These are phyloP conservation scores for Discostella pseudostelligera DNA, from an alignment of 108 stramenopile species.

Conservation along the genomic window DNA sequence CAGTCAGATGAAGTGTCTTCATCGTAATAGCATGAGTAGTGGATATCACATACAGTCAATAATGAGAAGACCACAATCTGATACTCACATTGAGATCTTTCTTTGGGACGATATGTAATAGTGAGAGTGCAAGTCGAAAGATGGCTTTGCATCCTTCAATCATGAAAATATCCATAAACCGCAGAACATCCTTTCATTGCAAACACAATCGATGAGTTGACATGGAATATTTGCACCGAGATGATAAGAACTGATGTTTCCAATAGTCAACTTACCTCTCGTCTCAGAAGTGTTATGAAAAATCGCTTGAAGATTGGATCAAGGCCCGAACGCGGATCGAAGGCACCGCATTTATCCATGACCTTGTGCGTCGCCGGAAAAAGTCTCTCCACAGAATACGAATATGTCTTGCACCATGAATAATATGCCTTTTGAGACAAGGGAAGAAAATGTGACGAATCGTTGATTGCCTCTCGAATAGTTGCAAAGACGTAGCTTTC, in stretches of 20 bases:
- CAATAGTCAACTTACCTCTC: conserved; percentile 13
- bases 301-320: conserved; percentile 72
- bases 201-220: not conserved
- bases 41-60: not conserved
- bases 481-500: conserved; percentile 75
- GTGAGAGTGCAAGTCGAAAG: conserved; percentile 73
- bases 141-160: conserved; percentile 77
- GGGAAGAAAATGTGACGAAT: conserved; percentile 60
- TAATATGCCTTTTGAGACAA: conserved; percentile 58
- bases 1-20: conserved; percentile 16
- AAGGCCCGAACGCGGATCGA: conserved; percentile 46
- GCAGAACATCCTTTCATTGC: conserved; percentile 35
- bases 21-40: not conserved
- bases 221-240: not conserved
- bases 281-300: conserved; percentile 57
- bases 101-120: conserved; percentile 58
- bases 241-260: not conserved
- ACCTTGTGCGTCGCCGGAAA: conserved; percentile 54
- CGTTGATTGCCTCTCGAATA: conserved; percentile 72
- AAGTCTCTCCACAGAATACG: conserved; percentile 53
- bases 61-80: not conserved
- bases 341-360: conserved; percentile 54
- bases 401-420: conserved; percentile 64
- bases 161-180: conserved; percentile 80
- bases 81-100: conserved; percentile 30